phyloP scores from a whole-genome alignment of 768 basidiomycete genomes.

The Mycena alexandri region DNA sequence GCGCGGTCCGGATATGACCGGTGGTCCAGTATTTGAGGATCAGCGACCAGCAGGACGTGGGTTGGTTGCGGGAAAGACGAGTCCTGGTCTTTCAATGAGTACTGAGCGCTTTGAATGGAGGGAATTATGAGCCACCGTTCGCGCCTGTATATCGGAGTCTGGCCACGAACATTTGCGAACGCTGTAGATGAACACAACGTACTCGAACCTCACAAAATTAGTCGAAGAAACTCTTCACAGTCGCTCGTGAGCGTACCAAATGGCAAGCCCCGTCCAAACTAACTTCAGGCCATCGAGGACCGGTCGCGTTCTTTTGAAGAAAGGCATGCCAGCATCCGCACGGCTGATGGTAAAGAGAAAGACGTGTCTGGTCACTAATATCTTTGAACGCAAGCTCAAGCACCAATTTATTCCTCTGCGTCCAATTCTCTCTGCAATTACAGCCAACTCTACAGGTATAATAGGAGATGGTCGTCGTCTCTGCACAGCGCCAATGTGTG shows the following conservation, averaged over 20 bases:
- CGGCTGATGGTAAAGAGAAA: slow-evolving; percentile 1
- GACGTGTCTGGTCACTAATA: neutral
- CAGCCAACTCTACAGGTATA: slow-evolving; percentile 5
- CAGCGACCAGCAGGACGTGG: slow-evolving; percentile 86
- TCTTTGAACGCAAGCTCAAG: neutral
- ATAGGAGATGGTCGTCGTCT: neutral
- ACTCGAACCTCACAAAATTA: slow-evolving; percentile 69
- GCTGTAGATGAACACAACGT: slow-evolving; percentile 65
- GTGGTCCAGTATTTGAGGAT: slow-evolving; percentile 88
- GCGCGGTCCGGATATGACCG: slow-evolving; percentile 77
- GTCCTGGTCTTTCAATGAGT: slow-evolving; percentile 26
- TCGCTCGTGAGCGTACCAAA: slow-evolving; percentile 68
- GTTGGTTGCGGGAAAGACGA: slow-evolving; percentile 29
- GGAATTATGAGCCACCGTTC: slow-evolving; percentile 32
- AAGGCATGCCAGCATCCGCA: neutral
- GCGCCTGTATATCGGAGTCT: slow-evolving; percentile 53
- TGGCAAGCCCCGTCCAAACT: slow-evolving; percentile 71
- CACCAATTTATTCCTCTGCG: too few relatives aligned
- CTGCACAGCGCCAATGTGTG: neutral
- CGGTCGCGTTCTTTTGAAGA: slow-evolving; percentile 39
- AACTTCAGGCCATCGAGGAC: slow-evolving; percentile 63
- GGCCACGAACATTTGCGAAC: slow-evolving; percentile 73
- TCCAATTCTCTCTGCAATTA: slow-evolving; percentile 1
- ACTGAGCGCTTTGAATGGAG: neutral
- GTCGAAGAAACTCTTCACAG: slow-evolving; percentile 44